Conservation (phyloP, 2,329 filamentous ascomycete species). For the Raffaelea arxii region DNA sequence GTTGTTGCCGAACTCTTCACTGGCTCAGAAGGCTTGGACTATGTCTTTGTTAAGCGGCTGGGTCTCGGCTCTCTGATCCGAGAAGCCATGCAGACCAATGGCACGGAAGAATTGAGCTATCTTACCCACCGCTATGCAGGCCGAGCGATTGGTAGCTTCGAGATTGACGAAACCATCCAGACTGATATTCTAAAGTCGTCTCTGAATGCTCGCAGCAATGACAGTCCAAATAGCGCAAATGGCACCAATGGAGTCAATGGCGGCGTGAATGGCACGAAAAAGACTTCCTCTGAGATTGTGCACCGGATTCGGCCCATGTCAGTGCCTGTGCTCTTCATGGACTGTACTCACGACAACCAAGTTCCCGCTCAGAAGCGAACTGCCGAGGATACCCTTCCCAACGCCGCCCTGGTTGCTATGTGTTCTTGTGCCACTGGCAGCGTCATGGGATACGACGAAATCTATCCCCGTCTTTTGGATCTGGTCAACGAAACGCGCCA, state of each 20-base stretch:
- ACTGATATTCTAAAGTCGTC: conserved; percentile 34
- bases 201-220: conserved; percentile 13
- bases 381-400: conserved; percentile 85
- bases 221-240: conserved; percentile 2
- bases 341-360: conserved; percentile 98
- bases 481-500: conserved; percentile 79
- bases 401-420: conserved; percentile 90
- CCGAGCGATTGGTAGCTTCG: conserved; percentile 91
- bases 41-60: conserved; percentile 86
- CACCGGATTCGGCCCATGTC: conserved; percentile 78
- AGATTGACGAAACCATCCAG: conserved; percentile 75
- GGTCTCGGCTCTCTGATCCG: conserved; percentile 87
- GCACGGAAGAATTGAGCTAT: conserved; percentile 81
- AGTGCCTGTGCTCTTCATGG: conserved; percentile 94
- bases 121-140: conserved; percentile 91
- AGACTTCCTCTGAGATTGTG: conserved; percentile 52
- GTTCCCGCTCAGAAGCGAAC: conserved; percentile 91
- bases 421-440: conserved; percentile 90
- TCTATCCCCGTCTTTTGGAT: conserved; percentile 89
- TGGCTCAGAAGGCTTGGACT: conserved; percentile 91
- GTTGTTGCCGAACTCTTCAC: conserved; percentile 94
- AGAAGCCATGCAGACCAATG: conserved; percentile 98
- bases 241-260: neutral
- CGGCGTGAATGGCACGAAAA: conserved; percentile 18
- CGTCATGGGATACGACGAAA: conserved; percentile 96